phyloP scores from a whole-genome alignment of 768 basidiomycete genomes.

The Austroboletus eburneus region DNA sequence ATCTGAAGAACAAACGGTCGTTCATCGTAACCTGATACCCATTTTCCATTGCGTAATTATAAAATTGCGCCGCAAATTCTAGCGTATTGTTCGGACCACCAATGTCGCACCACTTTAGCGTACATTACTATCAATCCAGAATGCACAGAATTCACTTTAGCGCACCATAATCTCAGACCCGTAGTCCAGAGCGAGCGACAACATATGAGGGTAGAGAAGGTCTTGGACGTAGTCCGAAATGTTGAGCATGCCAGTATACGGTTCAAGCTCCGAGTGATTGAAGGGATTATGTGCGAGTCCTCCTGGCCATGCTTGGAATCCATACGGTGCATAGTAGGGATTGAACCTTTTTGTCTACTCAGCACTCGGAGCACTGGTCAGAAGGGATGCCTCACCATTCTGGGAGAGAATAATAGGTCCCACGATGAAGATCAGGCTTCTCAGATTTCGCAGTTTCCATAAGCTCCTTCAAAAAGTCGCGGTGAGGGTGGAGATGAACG shows the following conservation, averaged over 20 bases:
- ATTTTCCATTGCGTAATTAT: conserved; percentile 38
- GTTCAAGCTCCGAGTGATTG: conserved; percentile 43
- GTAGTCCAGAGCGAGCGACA: conserved; percentile 42
- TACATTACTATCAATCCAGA: conserved; percentile 8
- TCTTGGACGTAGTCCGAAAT: conserved; percentile 51
- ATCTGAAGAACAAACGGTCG: conserved; percentile 28
- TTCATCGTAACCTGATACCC: conserved; percentile 48
- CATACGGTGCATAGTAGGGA: conserved; percentile 49
- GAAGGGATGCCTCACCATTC: conserved; percentile 38
- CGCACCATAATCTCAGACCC: conserved; percentile 53
- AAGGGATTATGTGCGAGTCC: conserved; percentile 50
- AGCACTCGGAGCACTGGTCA: neutral
- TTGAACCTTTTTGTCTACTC: conserved; percentile 40
- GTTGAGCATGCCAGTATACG: conserved; percentile 49
- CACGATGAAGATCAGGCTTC: conserved; percentile 49
- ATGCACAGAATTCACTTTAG: neutral
- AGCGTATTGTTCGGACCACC: conserved; percentile 46
- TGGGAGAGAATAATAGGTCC: conserved; percentile 55
- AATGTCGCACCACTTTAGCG: conserved; percentile 53
- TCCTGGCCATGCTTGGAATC: conserved; percentile 50
- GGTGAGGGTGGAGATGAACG: conserved; percentile 45
- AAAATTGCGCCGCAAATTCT: conserved; percentile 43
- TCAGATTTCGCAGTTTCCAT: conserved; percentile 46
- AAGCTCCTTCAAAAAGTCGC: conserved; percentile 49
- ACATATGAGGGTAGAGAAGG: conserved; percentile 49